phyloP scores from a whole-genome alignment of 2,329 filamentous ascomycete genomes.

The Hypocrella siamensis region DNA sequence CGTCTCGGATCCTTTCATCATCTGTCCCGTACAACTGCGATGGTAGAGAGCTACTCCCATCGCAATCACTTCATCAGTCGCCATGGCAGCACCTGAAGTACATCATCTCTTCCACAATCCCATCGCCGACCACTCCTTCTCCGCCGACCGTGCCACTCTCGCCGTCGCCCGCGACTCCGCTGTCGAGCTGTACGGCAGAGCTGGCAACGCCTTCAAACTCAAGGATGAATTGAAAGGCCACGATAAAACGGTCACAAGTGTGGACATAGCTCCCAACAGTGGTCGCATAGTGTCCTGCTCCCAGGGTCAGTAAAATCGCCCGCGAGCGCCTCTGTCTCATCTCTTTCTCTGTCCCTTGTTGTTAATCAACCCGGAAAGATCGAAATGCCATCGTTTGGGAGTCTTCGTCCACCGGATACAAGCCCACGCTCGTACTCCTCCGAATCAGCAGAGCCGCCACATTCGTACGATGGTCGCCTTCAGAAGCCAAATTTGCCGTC shows the following conservation, averaged over 20 bases:
- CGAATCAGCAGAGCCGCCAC: conserved; percentile 95
- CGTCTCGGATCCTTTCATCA: background rate
- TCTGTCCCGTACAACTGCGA: conserved; percentile 23
- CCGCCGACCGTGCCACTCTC: conserved; percentile 72
- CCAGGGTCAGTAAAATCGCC: conserved; percentile 48
- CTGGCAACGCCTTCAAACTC: conserved; percentile 61
- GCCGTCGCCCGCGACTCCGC: conserved; percentile 82
- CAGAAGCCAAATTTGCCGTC: conserved; percentile 93
- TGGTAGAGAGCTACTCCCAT: conserved; percentile 85
- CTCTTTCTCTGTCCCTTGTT: background rate
- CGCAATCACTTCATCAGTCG: conserved; percentile 28
- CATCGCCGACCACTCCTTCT: conserved; percentile 97
- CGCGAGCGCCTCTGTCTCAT: background rate
- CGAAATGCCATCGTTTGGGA: conserved; percentile 98
- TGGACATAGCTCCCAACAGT: conserved; percentile 82
- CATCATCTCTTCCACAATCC: conserved; percentile 95
- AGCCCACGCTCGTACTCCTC: conserved; percentile 89
- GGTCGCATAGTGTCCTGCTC: conserved; percentile 96
- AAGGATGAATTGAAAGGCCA: conserved; percentile 91
- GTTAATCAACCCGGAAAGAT: conserved; percentile 47
- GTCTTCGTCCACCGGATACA: conserved; percentile 80
- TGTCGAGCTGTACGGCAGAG: conserved; percentile 72
- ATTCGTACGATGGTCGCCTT: conserved; percentile 93
- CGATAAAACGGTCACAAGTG: conserved; percentile 90
- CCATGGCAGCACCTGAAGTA: conserved; percentile 76